A percentile compares a stretch with the other conserved stretches of the same genome.
These are phyloP conservation scores for Diaporthe humulicola DNA, from an alignment of 2,329 filamentous ascomycete genomes.

Conservation along the genomic window DNA sequence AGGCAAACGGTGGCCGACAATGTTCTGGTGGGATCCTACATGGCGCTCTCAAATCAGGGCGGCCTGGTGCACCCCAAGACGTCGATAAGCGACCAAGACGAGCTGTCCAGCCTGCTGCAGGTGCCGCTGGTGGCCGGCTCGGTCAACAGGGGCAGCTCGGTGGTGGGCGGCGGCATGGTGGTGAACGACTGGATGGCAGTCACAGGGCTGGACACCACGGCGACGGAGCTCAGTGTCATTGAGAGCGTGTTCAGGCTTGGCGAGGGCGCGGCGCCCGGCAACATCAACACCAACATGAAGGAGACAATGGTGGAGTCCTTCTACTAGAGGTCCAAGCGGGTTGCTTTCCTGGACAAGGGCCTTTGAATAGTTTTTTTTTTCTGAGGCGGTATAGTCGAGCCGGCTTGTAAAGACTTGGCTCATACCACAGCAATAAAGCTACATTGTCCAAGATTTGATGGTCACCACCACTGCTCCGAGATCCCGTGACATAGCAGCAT, in stretches of 20 bases:
- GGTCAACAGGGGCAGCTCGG: conserved; percentile 92
- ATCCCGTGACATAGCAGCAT: neutral
- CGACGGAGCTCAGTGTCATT: conserved; percentile 96
- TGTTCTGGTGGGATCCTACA: conserved; percentile 95
- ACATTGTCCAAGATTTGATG: conserved; percentile 13
- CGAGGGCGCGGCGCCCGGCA: conserved; percentile 83
- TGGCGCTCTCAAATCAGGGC: conserved; percentile 95
- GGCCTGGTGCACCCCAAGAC: conserved; percentile 98
- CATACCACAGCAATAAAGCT: conserved; percentile 11
- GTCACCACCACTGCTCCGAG: neutral
- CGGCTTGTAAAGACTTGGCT: neutral
- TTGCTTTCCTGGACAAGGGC: conserved; percentile 15
- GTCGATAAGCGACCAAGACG: conserved; percentile 96
- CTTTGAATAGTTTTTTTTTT: neutral
- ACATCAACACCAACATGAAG: conserved; percentile 88
- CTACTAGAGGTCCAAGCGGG: conserved; percentile 72
- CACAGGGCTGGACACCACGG: conserved; percentile 92
- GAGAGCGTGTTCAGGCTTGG: conserved; percentile 96
- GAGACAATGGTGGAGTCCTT: conserved; percentile 99
- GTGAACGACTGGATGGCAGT: conserved; percentile 98
- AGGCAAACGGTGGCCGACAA: conserved; percentile 97
- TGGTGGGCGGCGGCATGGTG: conserved; percentile 97
- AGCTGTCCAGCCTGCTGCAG: conserved; percentile 92
- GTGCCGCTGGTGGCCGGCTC: conserved; percentile 95
- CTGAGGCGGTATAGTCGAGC: conserved; percentile 2